Evolutionary conservation across 495 filamentous ascomycete genomes (phyloP).

Genomic region (Penicillium silybi): DNA sequence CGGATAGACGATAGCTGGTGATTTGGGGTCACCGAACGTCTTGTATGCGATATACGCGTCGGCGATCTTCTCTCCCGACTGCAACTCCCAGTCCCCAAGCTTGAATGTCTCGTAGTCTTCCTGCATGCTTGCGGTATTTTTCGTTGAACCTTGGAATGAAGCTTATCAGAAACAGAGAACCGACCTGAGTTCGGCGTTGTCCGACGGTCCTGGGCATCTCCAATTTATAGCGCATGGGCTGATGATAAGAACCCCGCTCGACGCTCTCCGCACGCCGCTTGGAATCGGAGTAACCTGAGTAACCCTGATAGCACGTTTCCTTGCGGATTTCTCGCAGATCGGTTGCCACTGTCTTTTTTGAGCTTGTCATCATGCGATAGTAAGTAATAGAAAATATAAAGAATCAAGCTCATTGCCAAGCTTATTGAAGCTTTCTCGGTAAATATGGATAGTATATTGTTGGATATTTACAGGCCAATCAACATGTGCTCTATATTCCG

Average conservation of each 20-base stretch:
- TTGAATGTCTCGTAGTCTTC: constrained; percentile 48
- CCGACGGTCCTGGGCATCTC: background rate
- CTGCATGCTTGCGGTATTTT: constrained; percentile 23
- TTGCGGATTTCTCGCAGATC: background rate
- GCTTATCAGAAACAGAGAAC: background rate
- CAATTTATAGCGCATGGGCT: constrained; percentile 7
- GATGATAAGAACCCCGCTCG: constrained; percentile 19
- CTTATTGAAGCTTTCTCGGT: no score
- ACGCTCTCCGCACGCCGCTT: constrained; percentile 13
- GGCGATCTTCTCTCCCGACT: constrained; percentile 52
- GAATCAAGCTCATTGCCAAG: no score
- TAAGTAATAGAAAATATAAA: no score
- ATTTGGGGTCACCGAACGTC: constrained; percentile 58
- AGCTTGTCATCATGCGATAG: background rate
- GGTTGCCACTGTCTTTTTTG: background rate
- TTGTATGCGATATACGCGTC: constrained; percentile 66
- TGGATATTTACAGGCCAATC: no score
- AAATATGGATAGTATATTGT: no score
- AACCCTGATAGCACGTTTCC: background rate
- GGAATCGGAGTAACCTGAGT: constrained; percentile 5
- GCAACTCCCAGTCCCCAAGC: constrained; percentile 60
- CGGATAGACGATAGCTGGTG: constrained; percentile 67
- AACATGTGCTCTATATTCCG: background rate
- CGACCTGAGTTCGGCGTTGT: background rate
- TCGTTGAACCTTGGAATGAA: background rate